Percentiles rank a stretch among this genome's conserved stretches.
Evolutionary conservation across 1,284 basidiomycete genomes (phyloP).

Genomic region (Ustilago hordei): DNA sequence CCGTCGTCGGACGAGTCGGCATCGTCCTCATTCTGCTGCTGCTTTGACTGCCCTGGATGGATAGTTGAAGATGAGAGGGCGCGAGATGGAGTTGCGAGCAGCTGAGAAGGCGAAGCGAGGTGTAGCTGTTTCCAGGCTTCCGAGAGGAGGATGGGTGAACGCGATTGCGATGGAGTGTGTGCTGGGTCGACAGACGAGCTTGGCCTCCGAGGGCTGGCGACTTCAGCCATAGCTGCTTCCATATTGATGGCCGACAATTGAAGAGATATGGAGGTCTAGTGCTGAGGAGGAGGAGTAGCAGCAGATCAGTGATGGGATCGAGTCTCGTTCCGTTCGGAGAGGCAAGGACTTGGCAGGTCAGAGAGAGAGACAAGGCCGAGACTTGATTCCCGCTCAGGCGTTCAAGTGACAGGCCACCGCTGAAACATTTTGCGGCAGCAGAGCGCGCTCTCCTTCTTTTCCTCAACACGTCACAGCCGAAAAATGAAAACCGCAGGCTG

Average conservation of each 20-base stretch:
- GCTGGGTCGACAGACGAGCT: constrained; percentile 5
- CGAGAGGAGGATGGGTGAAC: constrained; percentile 39
- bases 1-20: constrained; percentile 47
- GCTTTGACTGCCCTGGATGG: not conserved
- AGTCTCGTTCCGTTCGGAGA: not conserved
- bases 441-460: not conserved
- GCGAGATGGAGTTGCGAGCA: constrained; percentile 12
- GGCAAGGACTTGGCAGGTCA: not conserved
- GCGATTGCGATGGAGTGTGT: constrained; percentile 13
- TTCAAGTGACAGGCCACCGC: constrained; percentile 5
- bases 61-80: not conserved
- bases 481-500: constrained; percentile 7
- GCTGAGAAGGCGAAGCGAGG: constrained; percentile 29
- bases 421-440: constrained; percentile 4
- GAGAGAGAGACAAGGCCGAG: not conserved
- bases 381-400: constrained; percentile 1
- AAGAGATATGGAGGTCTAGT: no score
- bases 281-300: not conserved
- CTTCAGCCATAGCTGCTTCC: not conserved
- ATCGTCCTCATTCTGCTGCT: constrained; percentile 10
- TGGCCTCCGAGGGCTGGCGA: not conserved
- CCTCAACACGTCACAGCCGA: constrained; percentile 1
- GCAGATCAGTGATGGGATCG: not conserved
- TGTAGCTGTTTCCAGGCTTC: constrained; percentile 46
- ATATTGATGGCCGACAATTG: not conserved